Conservation (phyloP, 148 eudicot genomes). For the Drosera capensis region DNA sequence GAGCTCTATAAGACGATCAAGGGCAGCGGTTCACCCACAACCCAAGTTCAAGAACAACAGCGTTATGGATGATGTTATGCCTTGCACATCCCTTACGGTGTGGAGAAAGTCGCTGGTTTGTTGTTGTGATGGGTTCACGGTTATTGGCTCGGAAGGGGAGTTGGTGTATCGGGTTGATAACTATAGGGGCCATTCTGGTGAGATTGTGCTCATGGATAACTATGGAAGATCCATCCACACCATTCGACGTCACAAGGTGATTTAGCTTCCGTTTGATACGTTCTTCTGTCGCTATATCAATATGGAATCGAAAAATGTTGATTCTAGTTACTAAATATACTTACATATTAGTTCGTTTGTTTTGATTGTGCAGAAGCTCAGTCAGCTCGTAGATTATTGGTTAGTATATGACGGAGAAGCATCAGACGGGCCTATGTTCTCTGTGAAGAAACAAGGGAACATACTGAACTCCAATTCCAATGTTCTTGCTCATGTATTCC, state of each 20-base stretch:
- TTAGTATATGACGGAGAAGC: constrained; percentile 48
- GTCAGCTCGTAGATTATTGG: constrained; percentile 48
- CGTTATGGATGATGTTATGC: not conserved
- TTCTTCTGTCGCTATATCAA: too few species aligned
- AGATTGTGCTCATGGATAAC: constrained; percentile 66
- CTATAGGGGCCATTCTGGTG: constrained; percentile 28
- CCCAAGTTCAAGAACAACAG: not conserved
- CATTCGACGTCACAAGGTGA: constrained; percentile 61
- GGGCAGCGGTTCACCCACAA: not conserved
- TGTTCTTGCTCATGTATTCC: constrained; percentile 36
- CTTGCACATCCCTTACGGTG: constrained; percentile 35
- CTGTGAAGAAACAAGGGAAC: constrained; percentile 26
- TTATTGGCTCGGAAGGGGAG: constrained; percentile 46
- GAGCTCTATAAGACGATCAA: not conserved
- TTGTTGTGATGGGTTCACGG: constrained; percentile 62
- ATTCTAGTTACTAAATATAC: too few species aligned
- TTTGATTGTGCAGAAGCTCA: constrained; percentile 22
- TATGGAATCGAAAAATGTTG: too few species aligned
- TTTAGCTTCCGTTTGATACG: too few species aligned
- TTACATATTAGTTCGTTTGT: not conserved
- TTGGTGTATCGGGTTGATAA: constrained; percentile 63
- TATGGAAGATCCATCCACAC: constrained; percentile 44
- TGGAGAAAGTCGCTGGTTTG: constrained; percentile 71
- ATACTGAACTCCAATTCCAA: constrained; percentile 16
- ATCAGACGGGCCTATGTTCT: constrained; percentile 11